These are phyloP conservation scores for Glutinoglossum americanum DNA, from an alignment of 495 filamentous ascomycete genomes.

Conservation along the genomic window DNA sequence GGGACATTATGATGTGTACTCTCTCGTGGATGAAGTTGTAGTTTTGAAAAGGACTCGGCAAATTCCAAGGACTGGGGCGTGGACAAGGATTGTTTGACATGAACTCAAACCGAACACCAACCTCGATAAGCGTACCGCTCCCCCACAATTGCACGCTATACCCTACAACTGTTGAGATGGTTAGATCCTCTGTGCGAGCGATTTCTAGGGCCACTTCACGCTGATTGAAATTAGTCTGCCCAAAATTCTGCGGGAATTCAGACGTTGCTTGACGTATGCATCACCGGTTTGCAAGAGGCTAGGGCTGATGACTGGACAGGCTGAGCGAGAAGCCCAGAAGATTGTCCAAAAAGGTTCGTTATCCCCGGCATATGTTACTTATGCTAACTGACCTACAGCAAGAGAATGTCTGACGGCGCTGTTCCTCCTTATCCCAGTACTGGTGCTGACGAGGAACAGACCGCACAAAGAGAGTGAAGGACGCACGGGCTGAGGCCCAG, in stretches of 20 bases:
- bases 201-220: not conserved
- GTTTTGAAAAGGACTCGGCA: too few species aligned
- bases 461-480: constrained; percentile 90
- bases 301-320: constrained; percentile 31
- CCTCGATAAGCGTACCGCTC: not conserved
- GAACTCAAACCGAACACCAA: not conserved
- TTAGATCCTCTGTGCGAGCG: not conserved
- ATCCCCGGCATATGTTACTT: not conserved
- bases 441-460: constrained; percentile 27
- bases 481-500: constrained; percentile 84
- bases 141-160: not conserved
- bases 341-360: constrained; percentile 80
- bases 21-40: not conserved
- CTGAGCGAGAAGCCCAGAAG: constrained; percentile 96
- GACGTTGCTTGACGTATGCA: constrained; percentile 87
- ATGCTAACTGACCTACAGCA: constrained; percentile 28
- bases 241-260: constrained; percentile 97
- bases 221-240: constrained; percentile 42
- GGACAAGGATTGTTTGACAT: not conserved
- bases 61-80: too few species aligned
- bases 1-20: constrained; percentile 43
- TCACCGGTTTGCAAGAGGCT: constrained; percentile 1
- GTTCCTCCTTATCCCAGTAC: not conserved
- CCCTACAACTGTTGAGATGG: not conserved
- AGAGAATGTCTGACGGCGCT: constrained; percentile 42